Percentiles rank a stretch among this genome's conserved stretches.
These are phyloP conservation scores for Phytophthora constricta DNA, from an alignment of 352 stramenopile species.

Conservation along the genomic window DNA sequence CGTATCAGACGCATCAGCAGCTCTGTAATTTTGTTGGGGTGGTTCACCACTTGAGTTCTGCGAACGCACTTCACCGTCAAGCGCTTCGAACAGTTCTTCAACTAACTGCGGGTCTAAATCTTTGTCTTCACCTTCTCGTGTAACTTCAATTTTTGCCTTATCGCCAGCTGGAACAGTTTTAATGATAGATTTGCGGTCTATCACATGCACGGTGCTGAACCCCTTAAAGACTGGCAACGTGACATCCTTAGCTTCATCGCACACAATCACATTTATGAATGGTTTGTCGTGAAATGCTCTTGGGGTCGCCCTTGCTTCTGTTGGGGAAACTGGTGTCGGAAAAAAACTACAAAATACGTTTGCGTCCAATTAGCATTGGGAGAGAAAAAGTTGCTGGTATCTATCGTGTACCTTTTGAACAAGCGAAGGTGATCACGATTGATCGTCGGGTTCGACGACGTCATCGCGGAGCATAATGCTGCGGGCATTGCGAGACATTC, in stretches of 20 bases:
- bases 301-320: background rate
- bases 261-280: constrained; percentile 30
- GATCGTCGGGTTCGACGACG: constrained; percentile 18
- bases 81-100: constrained; percentile 36
- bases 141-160: constrained; percentile 31
- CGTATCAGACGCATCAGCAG: constrained; percentile 22
- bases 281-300: constrained; percentile 31
- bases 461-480: constrained; percentile 35
- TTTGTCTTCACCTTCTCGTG: constrained; percentile 13
- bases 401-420: constrained; percentile 47
- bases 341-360: constrained; percentile 39
- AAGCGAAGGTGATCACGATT: constrained; percentile 44
- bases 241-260: constrained; percentile 1
- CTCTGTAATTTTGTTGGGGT: constrained; percentile 27
- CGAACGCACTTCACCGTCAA: constrained; percentile 33
- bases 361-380: no score
- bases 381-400: no score
- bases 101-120: constrained; percentile 33
- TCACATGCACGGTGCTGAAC: constrained; percentile 34
- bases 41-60: constrained; percentile 1
- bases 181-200: constrained; percentile 49
- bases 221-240: constrained; percentile 34
- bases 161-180: constrained; percentile 37
- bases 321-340: background rate
- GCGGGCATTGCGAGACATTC: constrained; percentile 29